A percentile compares a stretch with the other conserved stretches of the same genome.
Conservation (phyloP, 495 filamentous ascomycete species). For the Trichoderma reesei region DNA sequence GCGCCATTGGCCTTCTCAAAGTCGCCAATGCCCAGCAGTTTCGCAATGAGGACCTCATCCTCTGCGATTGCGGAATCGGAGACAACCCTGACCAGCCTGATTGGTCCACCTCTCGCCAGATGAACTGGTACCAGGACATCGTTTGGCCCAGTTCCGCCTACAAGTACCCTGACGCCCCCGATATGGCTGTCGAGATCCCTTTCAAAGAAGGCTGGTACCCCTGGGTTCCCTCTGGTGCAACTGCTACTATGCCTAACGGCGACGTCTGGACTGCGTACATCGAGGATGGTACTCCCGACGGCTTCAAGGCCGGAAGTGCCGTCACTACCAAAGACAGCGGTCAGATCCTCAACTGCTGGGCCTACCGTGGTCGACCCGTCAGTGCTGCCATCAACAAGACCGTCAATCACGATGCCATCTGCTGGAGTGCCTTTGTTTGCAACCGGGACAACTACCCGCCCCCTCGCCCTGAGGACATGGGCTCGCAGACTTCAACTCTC, state of each 20-base stretch:
- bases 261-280: slow-evolving; percentile 4
- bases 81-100: background rate
- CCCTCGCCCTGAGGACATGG: background rate
- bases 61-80: slow-evolving; percentile 1
- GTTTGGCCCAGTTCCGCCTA: background rate
- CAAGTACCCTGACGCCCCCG: slow-evolving; percentile 4
- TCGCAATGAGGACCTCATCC: background rate
- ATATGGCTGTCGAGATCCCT: background rate
- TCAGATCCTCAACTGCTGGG: slow-evolving; percentile 5
- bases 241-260: background rate
- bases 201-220: slow-evolving; percentile 2
- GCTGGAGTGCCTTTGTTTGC: slow-evolving; percentile 8
- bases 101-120: slow-evolving; percentile 2
- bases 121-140: slow-evolving; percentile 7
- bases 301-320: slow-evolving; percentile 5
- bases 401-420: background rate
- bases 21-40: background rate
- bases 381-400: slow-evolving; percentile 4
- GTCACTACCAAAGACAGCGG: background rate
- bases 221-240: background rate
- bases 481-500: background rate
- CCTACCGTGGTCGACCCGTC: background rate
- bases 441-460: background rate
- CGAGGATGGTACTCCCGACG: background rate
- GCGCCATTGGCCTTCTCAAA: background rate